Base-by-base conservation (phyloP, 495 filamentous ascomycete species). In the Talaromyces thailandensis region DNA sequence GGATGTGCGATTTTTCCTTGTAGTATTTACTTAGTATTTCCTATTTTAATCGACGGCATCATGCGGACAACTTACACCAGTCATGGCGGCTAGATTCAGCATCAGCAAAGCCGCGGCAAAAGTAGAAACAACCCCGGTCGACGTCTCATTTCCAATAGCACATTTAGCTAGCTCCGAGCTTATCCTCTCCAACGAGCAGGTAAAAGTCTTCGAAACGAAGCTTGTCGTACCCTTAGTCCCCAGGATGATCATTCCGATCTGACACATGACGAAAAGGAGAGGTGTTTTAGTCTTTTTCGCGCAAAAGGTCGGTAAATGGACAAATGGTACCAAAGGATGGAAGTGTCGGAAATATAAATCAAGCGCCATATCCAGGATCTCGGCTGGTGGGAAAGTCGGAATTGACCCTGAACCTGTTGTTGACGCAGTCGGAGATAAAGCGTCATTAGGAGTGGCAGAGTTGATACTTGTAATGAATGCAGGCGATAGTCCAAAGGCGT, bases 301-400 rank as follows among this genome's bases (percentile, higher is more conserved):
- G 21, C 72, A 77, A 62, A 82, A 83, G 1, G 79, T 80, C 6
- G 80, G 78, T 5, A 77, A 68, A 64, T 83, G 80, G 6, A 83
- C 73, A 65, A 81, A 80, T 1, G 79, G 79, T n/a, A 82, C 69
- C 14, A 81, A 70, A 4, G 79, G 76, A 61, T 81, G 76, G 60
- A 80, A 82, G 8, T 76, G 75, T 50, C 77, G 75, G 60, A 83
- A 79, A 61, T 76, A 83, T 18, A 81, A 66, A 56, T 83, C 80
- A n/a, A 83, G 69, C n/a, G 78, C 78, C 71, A 81, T 81, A 64
- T 83, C 79, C n/a, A 83, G 66, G n/a, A 81, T 74, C 62, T 82
- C 79, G 7, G 78, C 75, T 6, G 79, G 78, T 56, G 80, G 80
- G 40, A 82, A 83, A 23, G 65, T 71, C 11, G 72, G 63, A 11